Evolutionary conservation across 1,284 basidiomycete genomes (phyloP).

Genomic region (Megacollybia platyphylla): DNA sequence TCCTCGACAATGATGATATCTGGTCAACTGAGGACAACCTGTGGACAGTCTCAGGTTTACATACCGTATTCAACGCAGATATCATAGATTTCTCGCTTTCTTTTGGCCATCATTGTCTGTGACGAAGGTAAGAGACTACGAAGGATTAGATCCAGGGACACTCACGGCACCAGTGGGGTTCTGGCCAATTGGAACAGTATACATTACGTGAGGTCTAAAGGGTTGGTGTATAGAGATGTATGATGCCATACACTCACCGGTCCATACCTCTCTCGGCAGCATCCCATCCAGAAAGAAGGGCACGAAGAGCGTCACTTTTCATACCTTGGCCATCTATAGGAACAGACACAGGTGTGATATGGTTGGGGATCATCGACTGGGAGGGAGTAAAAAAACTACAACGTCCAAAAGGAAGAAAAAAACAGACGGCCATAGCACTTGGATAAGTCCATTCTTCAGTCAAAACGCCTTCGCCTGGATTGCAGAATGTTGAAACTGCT

Average conservation of each 20-base stretch:
- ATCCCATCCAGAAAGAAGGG: slow-evolving; percentile 58
- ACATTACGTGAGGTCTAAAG: slow-evolving; percentile 59
- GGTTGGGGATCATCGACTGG: slow-evolving; percentile 27
- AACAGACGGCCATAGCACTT: slow-evolving; percentile 23
- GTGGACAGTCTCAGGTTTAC: slow-evolving; percentile 5
- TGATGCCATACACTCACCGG: slow-evolving; percentile 16
- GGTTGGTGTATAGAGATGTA: slow-evolving; percentile 1
- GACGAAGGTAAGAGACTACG: background rate
- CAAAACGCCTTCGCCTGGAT: slow-evolving; percentile 63
- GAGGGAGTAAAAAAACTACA: background rate
- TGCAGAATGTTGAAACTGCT: slow-evolving; percentile 43
- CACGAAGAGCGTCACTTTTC: slow-evolving; percentile 45
- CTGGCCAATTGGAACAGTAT: slow-evolving; percentile 65
- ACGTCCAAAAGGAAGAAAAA: background rate
- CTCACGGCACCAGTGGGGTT: slow-evolving; percentile 70
- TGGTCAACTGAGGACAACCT: background rate
- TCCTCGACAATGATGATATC: slow-evolving; percentile 70
- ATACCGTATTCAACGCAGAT: slow-evolving; percentile 68
- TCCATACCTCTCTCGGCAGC: slow-evolving; percentile 36
- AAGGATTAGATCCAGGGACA: slow-evolving; percentile 4
- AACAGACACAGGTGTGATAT: slow-evolving; percentile 41
- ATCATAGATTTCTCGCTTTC: slow-evolving; percentile 73
- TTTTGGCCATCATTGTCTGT: slow-evolving; percentile 48
- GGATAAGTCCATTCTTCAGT: slow-evolving; percentile 68
- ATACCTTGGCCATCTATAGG: slow-evolving; percentile 69